phyloP scores from a whole-genome alignment of 257 asterid species.

The Penstemon newberryi region DNA sequence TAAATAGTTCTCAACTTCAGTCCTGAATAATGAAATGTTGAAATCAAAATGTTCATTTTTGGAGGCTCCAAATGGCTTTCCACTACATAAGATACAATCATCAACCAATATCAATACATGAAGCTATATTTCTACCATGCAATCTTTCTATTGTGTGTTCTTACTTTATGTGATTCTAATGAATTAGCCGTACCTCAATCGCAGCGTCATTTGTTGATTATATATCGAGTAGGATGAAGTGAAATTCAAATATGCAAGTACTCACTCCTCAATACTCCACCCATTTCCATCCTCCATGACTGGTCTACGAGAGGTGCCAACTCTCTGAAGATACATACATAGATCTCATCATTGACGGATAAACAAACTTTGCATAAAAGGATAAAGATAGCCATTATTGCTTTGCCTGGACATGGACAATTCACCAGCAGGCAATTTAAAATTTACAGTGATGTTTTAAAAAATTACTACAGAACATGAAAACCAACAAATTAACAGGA shows the following conservation, averaged over 20 bases:
- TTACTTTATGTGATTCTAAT: constrained; percentile 7
- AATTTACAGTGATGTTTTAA: neutral
- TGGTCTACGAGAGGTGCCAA: constrained; percentile 78
- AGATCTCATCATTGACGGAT: constrained; percentile 24
- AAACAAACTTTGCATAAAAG: constrained; percentile 1
- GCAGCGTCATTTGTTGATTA: constrained; percentile 31
- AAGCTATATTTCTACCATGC: neutral
- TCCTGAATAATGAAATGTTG: neutral
- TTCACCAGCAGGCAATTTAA: constrained; percentile 14
- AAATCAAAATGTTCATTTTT: constrained; percentile 1
- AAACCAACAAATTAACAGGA: neutral
- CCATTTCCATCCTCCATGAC: constrained; percentile 98
- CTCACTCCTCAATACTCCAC: constrained; percentile 67
- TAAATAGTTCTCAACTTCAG: constrained; percentile 12
- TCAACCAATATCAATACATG: constrained; percentile 20
- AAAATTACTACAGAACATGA: neutral
- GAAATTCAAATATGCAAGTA: constrained; percentile 39
- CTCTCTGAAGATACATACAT: constrained; percentile 54
- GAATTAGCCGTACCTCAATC: constrained; percentile 36
- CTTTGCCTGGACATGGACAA: constrained; percentile 25
- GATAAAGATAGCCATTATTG: neutral
- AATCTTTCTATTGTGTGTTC: constrained; percentile 18
- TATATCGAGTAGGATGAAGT: constrained; percentile 23
- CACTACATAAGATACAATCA: constrained; percentile 19
- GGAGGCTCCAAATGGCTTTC: constrained; percentile 24